A percentile compares a stretch with the other conserved stretches of the same genome.
Conservation (phyloP, 2,329 filamentous ascomycete genomes). For the Fusarium sacchari region DNA sequence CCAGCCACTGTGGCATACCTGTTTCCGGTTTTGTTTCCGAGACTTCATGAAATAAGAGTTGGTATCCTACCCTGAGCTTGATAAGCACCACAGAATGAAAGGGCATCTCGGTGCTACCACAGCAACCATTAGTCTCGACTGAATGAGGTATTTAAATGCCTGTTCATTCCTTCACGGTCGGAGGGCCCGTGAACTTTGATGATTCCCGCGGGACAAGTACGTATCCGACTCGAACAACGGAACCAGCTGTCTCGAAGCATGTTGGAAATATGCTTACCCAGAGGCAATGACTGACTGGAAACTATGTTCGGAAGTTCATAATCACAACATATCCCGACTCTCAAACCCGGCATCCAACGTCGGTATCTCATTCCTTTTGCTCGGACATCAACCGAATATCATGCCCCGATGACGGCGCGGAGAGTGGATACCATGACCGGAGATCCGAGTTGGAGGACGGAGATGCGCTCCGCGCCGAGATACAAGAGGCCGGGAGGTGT, state of each 20-base stretch:
- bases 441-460: constrained; percentile 43
- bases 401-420: constrained; percentile 43
- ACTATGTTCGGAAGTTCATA: background rate
- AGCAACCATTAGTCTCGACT: background rate
- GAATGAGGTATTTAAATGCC: background rate
- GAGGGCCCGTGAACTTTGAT: background rate
- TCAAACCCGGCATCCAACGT: background rate
- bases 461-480: constrained; percentile 44
- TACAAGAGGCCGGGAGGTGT: constrained; percentile 23
- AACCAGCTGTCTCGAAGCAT: background rate
- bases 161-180: background rate
- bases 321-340: background rate
- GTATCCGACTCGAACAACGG: background rate
- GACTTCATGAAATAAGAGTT: background rate
- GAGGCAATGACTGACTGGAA: background rate
- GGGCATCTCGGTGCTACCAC: background rate
- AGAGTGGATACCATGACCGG: constrained; percentile 36
- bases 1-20: background rate
- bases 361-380: constrained; percentile 18
- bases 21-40: background rate
- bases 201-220: background rate
- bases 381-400: constrained; percentile 19
- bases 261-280: background rate
- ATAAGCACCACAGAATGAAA: no score
- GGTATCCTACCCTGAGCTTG: background rate